Percentiles rank a stretch among this genome's conserved stretches.
These are phyloP conservation scores for Fulvia fulva DNA, from an alignment of 2,329 filamentous ascomycete genomes.

Conservation along the genomic window DNA sequence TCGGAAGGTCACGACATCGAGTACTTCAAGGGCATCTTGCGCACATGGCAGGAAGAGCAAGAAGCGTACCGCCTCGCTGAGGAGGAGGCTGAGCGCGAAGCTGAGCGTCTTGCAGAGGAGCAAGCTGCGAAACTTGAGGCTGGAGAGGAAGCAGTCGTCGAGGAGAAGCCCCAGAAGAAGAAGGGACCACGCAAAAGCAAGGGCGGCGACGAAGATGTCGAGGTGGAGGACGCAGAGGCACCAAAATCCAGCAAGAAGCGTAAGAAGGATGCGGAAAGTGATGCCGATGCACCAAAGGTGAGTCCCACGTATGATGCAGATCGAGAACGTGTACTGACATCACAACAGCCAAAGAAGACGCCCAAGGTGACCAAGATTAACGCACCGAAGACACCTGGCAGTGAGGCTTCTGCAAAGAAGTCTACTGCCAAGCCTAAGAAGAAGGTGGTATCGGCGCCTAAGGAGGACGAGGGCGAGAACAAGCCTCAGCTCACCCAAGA, in stretches of 20 bases:
- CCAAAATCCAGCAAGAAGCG: conserved; percentile 69
- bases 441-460: conserved; percentile 48
- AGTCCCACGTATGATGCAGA: conserved; percentile 8
- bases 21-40: conserved; percentile 77
- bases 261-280: conserved; percentile 64
- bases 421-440: conserved; percentile 56
- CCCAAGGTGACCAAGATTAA: conserved; percentile 48
- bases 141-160: conserved; percentile 47
- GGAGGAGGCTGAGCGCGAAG: conserved; percentile 39
- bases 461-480: conserved; percentile 56
- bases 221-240: conserved; percentile 62
- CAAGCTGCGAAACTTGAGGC: conserved; percentile 42
- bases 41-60: conserved; percentile 54
- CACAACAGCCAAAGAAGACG: conserved; percentile 45
- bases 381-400: conserved; percentile 39
- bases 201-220: conserved; percentile 38
- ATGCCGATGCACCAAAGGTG: conserved; percentile 67
- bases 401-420: conserved; percentile 36
- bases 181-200: conserved; percentile 33
- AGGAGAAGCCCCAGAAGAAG: conserved; percentile 47
- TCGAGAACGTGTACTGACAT: conserved; percentile 26
- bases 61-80: conserved; percentile 29
- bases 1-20: conserved; percentile 71
- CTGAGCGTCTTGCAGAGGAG: conserved; percentile 37
- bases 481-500: conserved; percentile 53